Percentiles rank a stretch among this genome's conserved stretches.
phyloP scores from a whole-genome alignment of 352 stramenopile genomes.

The Thalassiosira livingstoniorum region DNA sequence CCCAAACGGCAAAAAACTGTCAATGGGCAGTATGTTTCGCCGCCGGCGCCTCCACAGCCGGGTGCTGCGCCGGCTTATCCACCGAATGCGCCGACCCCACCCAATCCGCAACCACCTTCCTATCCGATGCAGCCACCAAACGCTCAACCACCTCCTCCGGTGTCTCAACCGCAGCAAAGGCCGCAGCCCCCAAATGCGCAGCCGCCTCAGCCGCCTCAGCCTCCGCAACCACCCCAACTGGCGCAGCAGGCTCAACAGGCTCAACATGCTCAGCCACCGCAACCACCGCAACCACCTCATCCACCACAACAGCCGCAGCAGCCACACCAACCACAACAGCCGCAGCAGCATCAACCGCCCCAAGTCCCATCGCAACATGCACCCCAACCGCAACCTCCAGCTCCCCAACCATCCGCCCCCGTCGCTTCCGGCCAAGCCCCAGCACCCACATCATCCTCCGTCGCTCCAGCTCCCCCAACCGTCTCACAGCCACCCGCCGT shows the following conservation, averaged over 20 bases:
- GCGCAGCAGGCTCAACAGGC: constrained; percentile 10
- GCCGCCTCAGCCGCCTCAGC: constrained; percentile 22
- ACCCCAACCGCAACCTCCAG: constrained; percentile 12
- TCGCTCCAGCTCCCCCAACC: constrained; percentile 7
- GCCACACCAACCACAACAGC: constrained; percentile 1
- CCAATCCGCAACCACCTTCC: constrained; percentile 61
- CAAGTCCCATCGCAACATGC: constrained; percentile 15
- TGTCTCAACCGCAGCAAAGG: not conserved
- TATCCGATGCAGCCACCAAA: constrained; percentile 39
- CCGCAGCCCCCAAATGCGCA: constrained; percentile 24
- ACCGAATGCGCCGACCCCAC: constrained; percentile 58
- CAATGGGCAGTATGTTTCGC: constrained; percentile 49
- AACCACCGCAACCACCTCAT: constrained; percentile 20
- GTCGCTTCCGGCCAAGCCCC: not conserved
- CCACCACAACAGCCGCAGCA: constrained; percentile 5
- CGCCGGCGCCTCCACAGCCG: constrained; percentile 14
- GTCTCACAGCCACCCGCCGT: not conserved
- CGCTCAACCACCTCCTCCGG: constrained; percentile 14
- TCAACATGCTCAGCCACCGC: constrained; percentile 14
- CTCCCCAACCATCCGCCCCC: constrained; percentile 24
- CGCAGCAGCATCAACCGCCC: constrained; percentile 23
- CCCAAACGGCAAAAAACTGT: constrained; percentile 48
- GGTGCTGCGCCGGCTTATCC: constrained; percentile 29
- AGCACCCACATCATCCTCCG: not conserved
- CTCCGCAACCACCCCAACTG: constrained; percentile 16